These are phyloP conservation scores for Epichloe sibirici DNA, from an alignment of 2,329 filamentous ascomycete species.

Conservation along the genomic window DNA sequence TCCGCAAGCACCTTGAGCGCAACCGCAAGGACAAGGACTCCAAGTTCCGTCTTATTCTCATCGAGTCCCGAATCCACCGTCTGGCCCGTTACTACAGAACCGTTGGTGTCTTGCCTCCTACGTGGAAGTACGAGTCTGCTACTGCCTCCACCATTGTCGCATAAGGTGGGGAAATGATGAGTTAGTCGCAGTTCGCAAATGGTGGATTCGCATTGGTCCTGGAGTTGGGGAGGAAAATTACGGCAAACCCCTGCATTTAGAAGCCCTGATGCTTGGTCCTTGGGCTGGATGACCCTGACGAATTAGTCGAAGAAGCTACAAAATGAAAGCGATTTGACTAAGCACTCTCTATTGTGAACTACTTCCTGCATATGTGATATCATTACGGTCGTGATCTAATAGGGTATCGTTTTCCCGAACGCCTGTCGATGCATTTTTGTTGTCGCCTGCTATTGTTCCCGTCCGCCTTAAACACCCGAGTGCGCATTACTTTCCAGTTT, in stretches of 20 bases:
- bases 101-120: slow-evolving; percentile 71
- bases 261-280: slow-evolving; percentile 29
- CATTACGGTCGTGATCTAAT: not conserved
- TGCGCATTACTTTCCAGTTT: slow-evolving; percentile 40
- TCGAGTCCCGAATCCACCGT: slow-evolving; percentile 99
- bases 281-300: slow-evolving; percentile 19
- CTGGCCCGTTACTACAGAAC: slow-evolving; percentile 99
- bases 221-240: slow-evolving; percentile 31
- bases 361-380: not conserved
- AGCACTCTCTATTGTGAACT: not conserved
- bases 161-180: slow-evolving; percentile 38
- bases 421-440: slow-evolving; percentile 2
- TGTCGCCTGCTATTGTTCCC: not conserved
- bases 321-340: slow-evolving; percentile 20
- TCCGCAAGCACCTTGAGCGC: slow-evolving; percentile 99
- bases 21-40: slow-evolving; percentile 99
- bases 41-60: slow-evolving; percentile 99
- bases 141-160: slow-evolving; percentile 90
- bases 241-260: slow-evolving; percentile 31
- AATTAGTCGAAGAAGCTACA: slow-evolving; percentile 20
- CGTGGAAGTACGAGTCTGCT: slow-evolving; percentile 98
- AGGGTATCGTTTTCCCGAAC: slow-evolving; percentile 3
- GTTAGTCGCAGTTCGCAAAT: slow-evolving; percentile 6
- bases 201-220: slow-evolving; percentile 25
- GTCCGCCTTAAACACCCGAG: not conserved